Conservation (phyloP, 1,284 basidiomycete species). For the Apiotrichum laibachii region DNA sequence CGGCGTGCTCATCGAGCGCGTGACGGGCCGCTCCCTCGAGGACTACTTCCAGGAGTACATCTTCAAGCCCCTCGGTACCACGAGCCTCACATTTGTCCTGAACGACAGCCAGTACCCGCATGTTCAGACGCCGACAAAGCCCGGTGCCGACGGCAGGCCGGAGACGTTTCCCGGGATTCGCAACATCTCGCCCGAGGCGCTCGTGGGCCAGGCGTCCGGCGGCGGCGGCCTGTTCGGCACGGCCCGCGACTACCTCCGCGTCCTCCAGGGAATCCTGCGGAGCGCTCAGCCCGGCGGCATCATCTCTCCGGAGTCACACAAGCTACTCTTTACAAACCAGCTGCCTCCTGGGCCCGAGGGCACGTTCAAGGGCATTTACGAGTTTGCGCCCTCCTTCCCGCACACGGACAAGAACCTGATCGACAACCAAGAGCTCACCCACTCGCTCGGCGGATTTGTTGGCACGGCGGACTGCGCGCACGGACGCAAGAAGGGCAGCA, state of each 20-base stretch:
- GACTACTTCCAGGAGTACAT: slow-evolving; percentile 41
- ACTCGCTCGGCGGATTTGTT: slow-evolving; percentile 22
- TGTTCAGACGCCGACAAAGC: slow-evolving; percentile 8
- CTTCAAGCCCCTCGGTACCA: slow-evolving; percentile 39
- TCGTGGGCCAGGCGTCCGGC: slow-evolving; percentile 9
- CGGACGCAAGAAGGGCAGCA: slow-evolving; percentile 28
- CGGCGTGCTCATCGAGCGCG: slow-evolving; percentile 36
- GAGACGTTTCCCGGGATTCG: slow-evolving; percentile 11
- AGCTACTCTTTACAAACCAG: slow-evolving; percentile 28
- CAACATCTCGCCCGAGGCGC: neutral
- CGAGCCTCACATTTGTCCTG: slow-evolving; percentile 33
- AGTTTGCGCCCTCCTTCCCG: slow-evolving; percentile 11
- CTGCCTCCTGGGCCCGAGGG: slow-evolving; percentile 8
- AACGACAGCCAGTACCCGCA: slow-evolving; percentile 19
- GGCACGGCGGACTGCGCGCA: slow-evolving; percentile 14
- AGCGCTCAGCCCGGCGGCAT: slow-evolving; percentile 20
- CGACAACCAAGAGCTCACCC: neutral
- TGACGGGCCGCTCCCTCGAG: slow-evolving; percentile 35
- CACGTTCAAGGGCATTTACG: slow-evolving; percentile 9
- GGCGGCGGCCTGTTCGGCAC: slow-evolving; percentile 27
- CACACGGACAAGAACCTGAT: slow-evolving; percentile 8
- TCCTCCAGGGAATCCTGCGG: slow-evolving; percentile 19
- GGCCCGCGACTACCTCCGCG: slow-evolving; percentile 18
- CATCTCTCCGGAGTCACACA: slow-evolving; percentile 22
- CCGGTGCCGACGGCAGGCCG: neutral